A percentile compares a stretch with the other conserved stretches of the same genome.
Conservation (phyloP, 345 rosid species). For the Arabidopsis arenosa region DNA sequence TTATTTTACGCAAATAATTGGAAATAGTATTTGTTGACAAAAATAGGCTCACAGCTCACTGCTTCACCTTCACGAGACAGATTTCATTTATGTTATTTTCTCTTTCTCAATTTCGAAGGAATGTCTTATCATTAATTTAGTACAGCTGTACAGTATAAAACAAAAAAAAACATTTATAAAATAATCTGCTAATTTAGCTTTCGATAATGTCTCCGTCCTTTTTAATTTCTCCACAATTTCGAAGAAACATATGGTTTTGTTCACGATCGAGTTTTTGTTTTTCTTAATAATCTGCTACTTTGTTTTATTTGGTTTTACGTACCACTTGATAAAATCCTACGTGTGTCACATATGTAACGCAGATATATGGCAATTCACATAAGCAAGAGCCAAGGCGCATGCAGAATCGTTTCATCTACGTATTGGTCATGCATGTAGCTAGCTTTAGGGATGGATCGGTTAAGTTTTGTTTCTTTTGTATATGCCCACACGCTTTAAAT, state of each 20-base stretch:
- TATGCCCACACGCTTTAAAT: constrained; percentile 17
- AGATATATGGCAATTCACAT: not conserved
- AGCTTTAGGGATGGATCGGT: constrained; percentile 5
- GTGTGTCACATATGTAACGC: not conserved
- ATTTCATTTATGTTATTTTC: not conserved
- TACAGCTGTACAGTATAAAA: not conserved
- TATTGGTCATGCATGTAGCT: not conserved
- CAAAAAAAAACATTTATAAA: not conserved
- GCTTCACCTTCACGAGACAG: constrained; percentile 31
- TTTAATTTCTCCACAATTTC: no score
- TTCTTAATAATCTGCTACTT: not conserved
- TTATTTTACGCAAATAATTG: constrained; percentile 1
- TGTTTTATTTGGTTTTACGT: not conserved
- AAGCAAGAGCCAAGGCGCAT: constrained; percentile 5
- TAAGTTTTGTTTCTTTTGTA: not conserved
- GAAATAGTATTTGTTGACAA: constrained; percentile 5
- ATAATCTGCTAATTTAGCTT: constrained; percentile 27
- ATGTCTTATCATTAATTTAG: not conserved
- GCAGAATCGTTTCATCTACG: constrained; percentile 11
- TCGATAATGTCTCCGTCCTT: no score
- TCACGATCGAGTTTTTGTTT: not conserved
- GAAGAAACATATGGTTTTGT: not conserved
- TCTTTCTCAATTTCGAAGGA: constrained; percentile 16
- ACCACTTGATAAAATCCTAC: not conserved
- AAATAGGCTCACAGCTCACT: not conserved